Evolutionary conservation across 805 yeast genomes (phyloP).

Genomic region (Scheffersomyces lignosus): DNA sequence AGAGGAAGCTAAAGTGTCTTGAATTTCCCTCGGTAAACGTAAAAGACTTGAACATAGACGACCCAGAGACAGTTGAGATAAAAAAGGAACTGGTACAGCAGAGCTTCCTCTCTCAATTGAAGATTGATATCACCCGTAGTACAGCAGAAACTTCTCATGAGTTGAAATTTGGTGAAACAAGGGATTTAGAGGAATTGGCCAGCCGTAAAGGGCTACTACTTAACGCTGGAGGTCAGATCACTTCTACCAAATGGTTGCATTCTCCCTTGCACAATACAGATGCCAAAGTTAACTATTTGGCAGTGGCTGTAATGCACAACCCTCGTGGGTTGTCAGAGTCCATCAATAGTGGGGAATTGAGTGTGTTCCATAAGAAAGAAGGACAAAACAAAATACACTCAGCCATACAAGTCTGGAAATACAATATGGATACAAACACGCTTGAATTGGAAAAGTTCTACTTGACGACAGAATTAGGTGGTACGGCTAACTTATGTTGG

Average conservation of each 20-base stretch:
- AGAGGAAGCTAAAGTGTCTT: conserved; percentile 8
- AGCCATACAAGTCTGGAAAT: conserved; percentile 47
- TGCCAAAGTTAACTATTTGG: conserved; percentile 40
- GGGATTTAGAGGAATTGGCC: conserved; percentile 9
- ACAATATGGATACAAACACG: conserved; percentile 25
- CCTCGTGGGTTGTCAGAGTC: conserved; percentile 18
- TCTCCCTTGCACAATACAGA: conserved; percentile 12
- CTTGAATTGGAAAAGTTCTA: conserved; percentile 29
- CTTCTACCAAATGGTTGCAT: conserved; percentile 55
- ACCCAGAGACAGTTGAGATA: conserved; percentile 5
- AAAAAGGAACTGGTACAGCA: conserved; percentile 3
- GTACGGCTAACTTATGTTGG: conserved; percentile 42
- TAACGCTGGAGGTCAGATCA: conserved; percentile 52
- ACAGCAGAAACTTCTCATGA: neutral
- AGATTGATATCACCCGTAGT: conserved; percentile 1
- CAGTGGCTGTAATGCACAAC: conserved; percentile 47
- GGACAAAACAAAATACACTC: conserved; percentile 22
- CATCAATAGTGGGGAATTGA: conserved; percentile 27
- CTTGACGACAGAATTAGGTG: conserved; percentile 44
- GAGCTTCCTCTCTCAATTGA: conserved; percentile 3
- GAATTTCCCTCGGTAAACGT: conserved; percentile 6
- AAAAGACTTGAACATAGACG: conserved; percentile 9
- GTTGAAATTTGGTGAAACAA: conserved; percentile 2
- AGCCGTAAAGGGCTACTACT: conserved; percentile 39
- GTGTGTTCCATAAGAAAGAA: conserved; percentile 24